Evolutionary conservation across 2,329 filamentous ascomycete species (phyloP), one percentile per base, ranked within the genome.

Genomic region (Rhynchosporium agropyri): DNA sequence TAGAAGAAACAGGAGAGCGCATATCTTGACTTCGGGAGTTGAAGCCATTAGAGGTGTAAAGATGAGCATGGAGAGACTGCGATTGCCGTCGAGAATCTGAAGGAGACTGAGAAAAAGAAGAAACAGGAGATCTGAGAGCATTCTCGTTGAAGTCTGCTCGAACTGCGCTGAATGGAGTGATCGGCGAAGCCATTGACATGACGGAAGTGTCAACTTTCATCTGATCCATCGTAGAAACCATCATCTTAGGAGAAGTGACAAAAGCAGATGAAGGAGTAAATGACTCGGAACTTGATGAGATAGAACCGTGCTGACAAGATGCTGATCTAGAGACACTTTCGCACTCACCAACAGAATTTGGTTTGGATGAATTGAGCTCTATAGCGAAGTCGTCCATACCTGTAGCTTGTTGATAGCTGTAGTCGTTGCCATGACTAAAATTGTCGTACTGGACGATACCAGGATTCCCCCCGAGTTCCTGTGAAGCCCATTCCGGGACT

Each of bases 311-410:
- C 68, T 70, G 71, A 75, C 60, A 70, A 65, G 69, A 65, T 64
- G 66, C 67, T 70, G 70, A 73, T 70, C 70, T 74, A 75, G 73
- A 76, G 73, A 75, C 65, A 64, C 71, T 73, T 69, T 72, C 63
- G 71, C 63, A 79, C 77, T 79, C 74, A 80, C 78, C 78, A 74
- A 79, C 78, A 74, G 76, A 79, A 68, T 71, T 75, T 28, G 76
- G 70, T 65, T 79, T 76, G 65, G 78, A 76, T 40, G 76, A 62
- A 67, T 68, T 75, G 67, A 79, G 76, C 26, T 75, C 71, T 68
- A 73, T 69, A 69, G 68, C 69, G 63, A 74, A 74, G 29, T 75
- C 73, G 67, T 75, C 73, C 71, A 74, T 73, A 74, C 73, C 72
- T 71, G 72, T 60, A 63, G 68, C 36, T 61, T 67, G 51, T 36